phyloP scores from a whole-genome alignment of 441 rosid genomes.

The Pelargonium australe region DNA sequence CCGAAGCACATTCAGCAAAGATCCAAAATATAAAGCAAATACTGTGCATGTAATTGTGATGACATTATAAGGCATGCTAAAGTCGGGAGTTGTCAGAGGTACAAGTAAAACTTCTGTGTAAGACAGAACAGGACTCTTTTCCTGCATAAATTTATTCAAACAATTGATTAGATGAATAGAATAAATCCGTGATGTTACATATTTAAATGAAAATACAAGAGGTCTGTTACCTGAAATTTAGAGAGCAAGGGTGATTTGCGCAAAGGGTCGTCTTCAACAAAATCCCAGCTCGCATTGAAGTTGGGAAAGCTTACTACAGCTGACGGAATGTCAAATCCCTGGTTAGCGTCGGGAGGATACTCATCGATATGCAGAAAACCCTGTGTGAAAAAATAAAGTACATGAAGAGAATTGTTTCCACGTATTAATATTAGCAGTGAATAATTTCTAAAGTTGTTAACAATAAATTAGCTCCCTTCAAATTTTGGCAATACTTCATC shows the following conservation, averaged over 20 bases:
- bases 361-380: conserved; percentile 92
- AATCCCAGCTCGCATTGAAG: conserved; percentile 42
- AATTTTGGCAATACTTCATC: not conserved
- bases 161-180: conserved; percentile 3
- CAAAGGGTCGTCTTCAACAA: conserved; percentile 29
- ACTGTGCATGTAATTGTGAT: conserved; percentile 90
- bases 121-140: conserved; percentile 45
- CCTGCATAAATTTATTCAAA: conserved; percentile 46
- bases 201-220: not conserved
- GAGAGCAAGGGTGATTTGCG: conserved; percentile 43
- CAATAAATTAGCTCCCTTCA: not conserved
- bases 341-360: conserved; percentile 97
- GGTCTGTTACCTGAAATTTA: conserved; percentile 48
- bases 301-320: conserved; percentile 72
- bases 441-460: not conserved
- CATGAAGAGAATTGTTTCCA: conserved; percentile 4
- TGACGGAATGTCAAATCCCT: conserved; percentile 93
- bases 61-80: conserved; percentile 98
- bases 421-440: no score
- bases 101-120: conserved; percentile 89
- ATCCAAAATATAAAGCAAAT: conserved; percentile 91
- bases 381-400: conserved; percentile 30
- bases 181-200: conserved; percentile 10
- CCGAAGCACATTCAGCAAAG: conserved; percentile 75
- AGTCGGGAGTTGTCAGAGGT: conserved; percentile 94